These are phyloP conservation scores for Malus domestica DNA, from an alignment of 306 rosid species.

Conservation along the genomic window ASM211411v1 NC_041793.1:36428001-36428500, in stretches of 20 bases:
- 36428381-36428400: neutral
- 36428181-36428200: neutral
- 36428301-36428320: neutral
- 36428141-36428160: neutral
- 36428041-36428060: too few relatives aligned
- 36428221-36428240: neutral
- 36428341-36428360: neutral
- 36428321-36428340: neutral
- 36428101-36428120: too few relatives aligned
- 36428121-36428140: too few relatives aligned
- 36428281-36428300: neutral
- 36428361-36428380: neutral
- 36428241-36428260: neutral
- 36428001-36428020: too few relatives aligned
- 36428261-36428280: neutral
- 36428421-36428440: neutral
- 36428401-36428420: neutral
- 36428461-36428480: conserved; percentile 24
- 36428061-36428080: too few relatives aligned
- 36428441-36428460: conserved; percentile 24
- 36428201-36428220: neutral
- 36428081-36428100: too few relatives aligned
- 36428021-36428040: too few relatives aligned
- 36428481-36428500: conserved; percentile 6
- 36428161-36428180: neutral